Evolutionary conservation across 176 grass and related monocot genomes (phyloP).

Genomic region (Raddia guianensis): DNA sequence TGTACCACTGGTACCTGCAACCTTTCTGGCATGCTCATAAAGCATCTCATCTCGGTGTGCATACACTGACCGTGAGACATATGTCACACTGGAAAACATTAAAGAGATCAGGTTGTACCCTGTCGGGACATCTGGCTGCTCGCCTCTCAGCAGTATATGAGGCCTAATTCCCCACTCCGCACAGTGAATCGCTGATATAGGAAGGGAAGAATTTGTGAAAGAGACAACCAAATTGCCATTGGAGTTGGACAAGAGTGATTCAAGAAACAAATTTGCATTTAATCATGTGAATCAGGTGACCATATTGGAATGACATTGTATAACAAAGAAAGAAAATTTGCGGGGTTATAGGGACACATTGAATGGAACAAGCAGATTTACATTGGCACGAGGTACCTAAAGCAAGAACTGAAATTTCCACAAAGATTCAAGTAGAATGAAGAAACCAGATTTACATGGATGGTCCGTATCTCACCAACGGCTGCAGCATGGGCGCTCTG

Average conservation of each 20-base stretch:
- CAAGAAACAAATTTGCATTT: background rate
- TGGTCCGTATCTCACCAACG: slow-evolving; percentile 54
- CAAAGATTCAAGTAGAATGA: background rate
- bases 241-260: background rate
- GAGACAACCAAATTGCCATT: background rate
- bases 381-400: background rate
- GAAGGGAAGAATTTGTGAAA: background rate
- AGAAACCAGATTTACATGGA: slow-evolving; percentile 19
- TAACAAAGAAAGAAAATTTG: background rate
- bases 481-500: slow-evolving; percentile 91
- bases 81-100: slow-evolving; percentile 73
- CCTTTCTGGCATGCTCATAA: slow-evolving; percentile 57
- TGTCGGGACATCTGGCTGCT: slow-evolving; percentile 73
- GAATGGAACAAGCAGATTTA: background rate
- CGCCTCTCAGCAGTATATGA: slow-evolving; percentile 80
- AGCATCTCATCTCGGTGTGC: slow-evolving; percentile 80
- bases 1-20: slow-evolving; percentile 51
- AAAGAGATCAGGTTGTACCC: slow-evolving; percentile 88
- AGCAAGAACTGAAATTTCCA: slow-evolving; percentile 10
- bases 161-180: slow-evolving; percentile 71
- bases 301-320: background rate
- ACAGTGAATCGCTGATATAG: slow-evolving; percentile 69
- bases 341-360: background rate
- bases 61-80: slow-evolving; percentile 61
- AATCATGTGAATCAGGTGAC: background rate